Evolutionary conservation across 257 asterid genomes (phyloP).

Genomic region (Sherardia arvensis): DNA sequence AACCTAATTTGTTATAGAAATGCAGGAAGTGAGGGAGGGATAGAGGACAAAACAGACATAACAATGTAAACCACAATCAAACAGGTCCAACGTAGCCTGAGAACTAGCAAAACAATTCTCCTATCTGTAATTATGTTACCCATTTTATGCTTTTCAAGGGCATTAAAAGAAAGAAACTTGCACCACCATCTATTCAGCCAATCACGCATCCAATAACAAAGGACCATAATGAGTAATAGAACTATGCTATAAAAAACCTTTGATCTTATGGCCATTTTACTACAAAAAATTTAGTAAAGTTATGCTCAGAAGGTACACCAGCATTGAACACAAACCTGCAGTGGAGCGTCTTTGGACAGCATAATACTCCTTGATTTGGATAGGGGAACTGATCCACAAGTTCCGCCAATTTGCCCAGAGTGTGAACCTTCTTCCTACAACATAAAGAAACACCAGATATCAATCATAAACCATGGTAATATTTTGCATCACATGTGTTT

Average conservation of each 20-base stretch:
- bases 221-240: not conserved
- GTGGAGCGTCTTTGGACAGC: slow-evolving; percentile 18
- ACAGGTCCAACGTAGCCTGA: not conserved
- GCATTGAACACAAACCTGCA: slow-evolving; percentile 15
- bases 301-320: slow-evolving; percentile 3
- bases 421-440: not conserved
- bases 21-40: not conserved
- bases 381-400: not conserved
- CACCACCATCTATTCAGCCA: not conserved
- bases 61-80: not conserved
- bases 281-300: not conserved
- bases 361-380: slow-evolving; percentile 13
- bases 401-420: not conserved
- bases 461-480: too few species aligned
- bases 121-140: not conserved
- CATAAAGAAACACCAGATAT: not conserved
- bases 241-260: not conserved
- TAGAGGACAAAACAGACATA: not conserved
- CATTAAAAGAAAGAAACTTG: not conserved
- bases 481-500: not conserved
- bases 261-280: not conserved
- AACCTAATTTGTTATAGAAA: not conserved
- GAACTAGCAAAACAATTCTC: not conserved
- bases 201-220: not conserved
- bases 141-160: not conserved